Evolutionary conservation across 768 basidiomycete species (phyloP).

Genomic region (Boletus sp.): DNA sequence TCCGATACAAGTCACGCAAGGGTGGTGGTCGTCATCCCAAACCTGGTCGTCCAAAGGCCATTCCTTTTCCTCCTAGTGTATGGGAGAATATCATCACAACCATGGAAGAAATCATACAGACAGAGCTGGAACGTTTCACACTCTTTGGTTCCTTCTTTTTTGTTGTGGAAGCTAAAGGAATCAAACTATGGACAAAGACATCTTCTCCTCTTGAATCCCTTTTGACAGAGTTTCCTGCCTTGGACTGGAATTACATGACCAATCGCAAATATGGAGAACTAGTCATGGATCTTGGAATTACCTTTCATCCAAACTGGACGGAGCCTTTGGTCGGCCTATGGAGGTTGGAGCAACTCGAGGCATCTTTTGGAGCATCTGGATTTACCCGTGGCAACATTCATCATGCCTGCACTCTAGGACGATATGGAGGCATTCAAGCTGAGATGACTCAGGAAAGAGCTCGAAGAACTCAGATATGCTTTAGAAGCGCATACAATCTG

Average conservation of each 20-base stretch:
- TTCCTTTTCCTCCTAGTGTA: slow-evolving; percentile 4
- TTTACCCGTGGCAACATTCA: background rate
- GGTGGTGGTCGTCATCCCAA: background rate
- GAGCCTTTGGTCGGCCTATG: background rate
- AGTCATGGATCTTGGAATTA: background rate
- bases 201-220: background rate
- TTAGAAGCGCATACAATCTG: slow-evolving; percentile 1
- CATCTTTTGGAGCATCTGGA: background rate
- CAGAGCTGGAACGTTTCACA: background rate
- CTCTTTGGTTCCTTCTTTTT: slow-evolving; percentile 9
- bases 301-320: background rate
- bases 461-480: background rate
- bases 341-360: background rate
- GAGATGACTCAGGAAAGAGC: background rate
- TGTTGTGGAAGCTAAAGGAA: background rate
- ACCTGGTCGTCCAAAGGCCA: background rate
- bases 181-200: slow-evolving; percentile 1
- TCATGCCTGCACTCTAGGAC: background rate
- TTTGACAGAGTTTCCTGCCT: background rate
- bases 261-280: background rate
- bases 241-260: background rate
- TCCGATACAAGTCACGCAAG: slow-evolving; percentile 3
- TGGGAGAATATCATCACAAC: background rate
- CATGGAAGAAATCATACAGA: slow-evolving; percentile 4
- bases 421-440: slow-evolving; percentile 1